Base-by-base conservation (phyloP, 148 eudicot genomes). In the Diospyros kaki region DNA sequence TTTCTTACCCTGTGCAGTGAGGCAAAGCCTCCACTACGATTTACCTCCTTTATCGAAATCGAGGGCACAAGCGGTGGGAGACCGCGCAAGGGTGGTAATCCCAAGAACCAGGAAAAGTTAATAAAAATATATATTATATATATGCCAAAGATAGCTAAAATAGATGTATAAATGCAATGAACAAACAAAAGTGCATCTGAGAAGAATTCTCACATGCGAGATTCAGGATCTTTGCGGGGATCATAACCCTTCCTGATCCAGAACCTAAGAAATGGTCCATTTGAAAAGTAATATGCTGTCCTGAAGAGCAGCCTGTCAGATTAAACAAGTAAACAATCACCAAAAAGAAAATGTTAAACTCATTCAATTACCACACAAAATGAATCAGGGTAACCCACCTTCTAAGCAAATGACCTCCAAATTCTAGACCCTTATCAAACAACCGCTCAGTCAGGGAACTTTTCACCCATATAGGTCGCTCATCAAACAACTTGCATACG, bases 201-300 rank as follows among this genome's bases (percentile, higher is more conserved):
- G 62, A 60, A 46, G 68, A 77, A 46, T 38, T 72, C 90, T 87
- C 80, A 95, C 97, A 92, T 80, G 73, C 97, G 93, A 69, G 97
- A 92, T 84, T 92, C 99, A 59, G 96, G 93, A 82, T 95, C 97
- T 77, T 86, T 90, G 79, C 99, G 96, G 61, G 99, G 99, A 87
- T 95, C 99, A 81, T 90, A 95, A 66, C 99, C 99, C 83, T 93
- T 95, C 73, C 85, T 85, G 71, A 95, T 95, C 90, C 92, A 95
- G 83, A 95, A 91, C 81, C 93, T 84, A 79, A 81, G 94, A 76
- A 85, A 95, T 64, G 99, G 99, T 65, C 99, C 99, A 72, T 91
- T 92, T 18, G 91, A 88, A 79, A 95, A 95, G 81, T 95, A 95
- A 81, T 95, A 95, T 68, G 97, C 96, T 50, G 79, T 82, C 77